These are phyloP conservation scores for Puccinia polysora DNA, from an alignment of 1,284 basidiomycete species.

Conservation along the genomic window DNA sequence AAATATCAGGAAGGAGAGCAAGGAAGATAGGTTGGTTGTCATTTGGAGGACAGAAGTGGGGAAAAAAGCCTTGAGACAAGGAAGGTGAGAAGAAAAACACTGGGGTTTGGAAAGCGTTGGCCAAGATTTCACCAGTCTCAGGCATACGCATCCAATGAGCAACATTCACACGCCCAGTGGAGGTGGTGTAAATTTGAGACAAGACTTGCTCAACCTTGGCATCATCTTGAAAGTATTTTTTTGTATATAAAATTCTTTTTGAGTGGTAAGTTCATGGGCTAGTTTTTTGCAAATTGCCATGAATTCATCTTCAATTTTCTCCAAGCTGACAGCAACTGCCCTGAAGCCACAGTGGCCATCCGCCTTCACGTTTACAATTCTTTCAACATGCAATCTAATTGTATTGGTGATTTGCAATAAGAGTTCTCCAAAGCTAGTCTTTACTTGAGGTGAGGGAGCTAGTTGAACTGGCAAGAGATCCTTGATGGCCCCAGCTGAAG, in stretches of 20 bases:
- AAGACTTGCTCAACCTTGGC: not conserved
- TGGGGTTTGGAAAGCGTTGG: conserved; percentile 2
- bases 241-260: not conserved
- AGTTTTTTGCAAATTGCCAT: not conserved
- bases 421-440: no score
- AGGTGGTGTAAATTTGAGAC: not conserved
- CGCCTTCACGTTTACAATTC: not conserved
- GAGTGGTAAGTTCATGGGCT: not conserved
- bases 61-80: not conserved
- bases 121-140: not conserved
- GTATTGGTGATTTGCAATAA: no score
- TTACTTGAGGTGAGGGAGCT: no score
- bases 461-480: no score
- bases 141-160: not conserved
- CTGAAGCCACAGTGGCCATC: not conserved
- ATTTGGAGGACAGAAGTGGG: not conserved
- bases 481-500: no score
- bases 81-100: not conserved
- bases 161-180: not conserved
- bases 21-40: not conserved
- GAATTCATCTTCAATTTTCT: not conserved
- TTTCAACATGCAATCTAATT: not conserved
- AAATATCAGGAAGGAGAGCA: not conserved
- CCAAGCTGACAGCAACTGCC: not conserved
- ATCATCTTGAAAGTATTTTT: not conserved